These are phyloP conservation scores for Luffa aegyptiaca DNA, from an alignment of 306 rosid species.

Conservation along the genomic window DNA sequence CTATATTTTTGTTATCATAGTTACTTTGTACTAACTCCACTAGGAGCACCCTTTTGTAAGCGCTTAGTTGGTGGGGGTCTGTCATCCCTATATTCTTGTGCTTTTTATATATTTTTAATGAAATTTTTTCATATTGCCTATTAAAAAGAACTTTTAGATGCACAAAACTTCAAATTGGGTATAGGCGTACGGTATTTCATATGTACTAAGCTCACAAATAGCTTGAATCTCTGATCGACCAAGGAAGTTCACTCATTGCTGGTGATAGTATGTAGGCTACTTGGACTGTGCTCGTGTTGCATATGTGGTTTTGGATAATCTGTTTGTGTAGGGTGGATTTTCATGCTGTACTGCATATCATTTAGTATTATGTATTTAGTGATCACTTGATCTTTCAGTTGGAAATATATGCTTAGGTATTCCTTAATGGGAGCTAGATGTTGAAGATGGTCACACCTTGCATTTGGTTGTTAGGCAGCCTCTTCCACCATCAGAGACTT, in stretches of 20 bases:
- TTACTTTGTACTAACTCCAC: neutral
- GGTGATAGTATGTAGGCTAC: neutral
- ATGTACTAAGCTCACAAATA: neutral
- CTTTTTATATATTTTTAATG: neutral
- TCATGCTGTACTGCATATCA: neutral
- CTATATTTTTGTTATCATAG: no score
- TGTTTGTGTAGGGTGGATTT: neutral
- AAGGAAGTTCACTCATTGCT: neutral
- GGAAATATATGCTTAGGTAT: neutral
- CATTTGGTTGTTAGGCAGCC: slow-evolving; percentile 94
- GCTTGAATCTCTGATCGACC: neutral
- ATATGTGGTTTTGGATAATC: neutral
- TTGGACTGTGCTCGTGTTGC: neutral
- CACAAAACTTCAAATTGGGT: neutral
- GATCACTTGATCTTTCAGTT: neutral
- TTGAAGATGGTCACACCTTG: slow-evolving; percentile 98
- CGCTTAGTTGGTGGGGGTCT: neutral
- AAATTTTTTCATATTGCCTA: neutral
- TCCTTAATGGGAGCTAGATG: slow-evolving; percentile 64
- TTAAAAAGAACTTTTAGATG: neutral
- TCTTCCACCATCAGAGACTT: slow-evolving; percentile 46
- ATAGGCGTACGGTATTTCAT: neutral
- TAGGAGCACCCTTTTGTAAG: neutral
- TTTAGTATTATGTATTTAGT: neutral
- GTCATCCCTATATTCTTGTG: neutral